Conservation (phyloP, 2,329 filamentous ascomycete species). For the Aureobasidium sp. region DNA sequence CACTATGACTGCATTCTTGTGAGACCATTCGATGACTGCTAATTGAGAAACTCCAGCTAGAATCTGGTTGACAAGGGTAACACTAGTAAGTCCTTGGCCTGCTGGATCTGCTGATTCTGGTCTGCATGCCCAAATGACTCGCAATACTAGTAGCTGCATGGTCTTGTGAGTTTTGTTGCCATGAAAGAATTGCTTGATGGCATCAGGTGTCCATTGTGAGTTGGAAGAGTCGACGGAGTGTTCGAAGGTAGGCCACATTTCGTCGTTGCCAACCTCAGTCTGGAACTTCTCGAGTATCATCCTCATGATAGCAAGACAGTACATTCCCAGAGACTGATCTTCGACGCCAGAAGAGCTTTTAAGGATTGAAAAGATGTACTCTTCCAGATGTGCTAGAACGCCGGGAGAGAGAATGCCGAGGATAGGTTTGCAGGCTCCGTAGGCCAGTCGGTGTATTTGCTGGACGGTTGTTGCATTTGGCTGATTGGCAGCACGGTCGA, state of each 20-base stretch:
- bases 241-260: constrained; percentile 12
- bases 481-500: constrained; percentile 32
- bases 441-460: constrained; percentile 35
- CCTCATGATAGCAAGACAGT: constrained; percentile 42
- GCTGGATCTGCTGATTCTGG: constrained; percentile 23
- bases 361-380: constrained; percentile 36
- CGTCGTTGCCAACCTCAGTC: constrained; percentile 15
- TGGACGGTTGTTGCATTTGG: constrained; percentile 33
- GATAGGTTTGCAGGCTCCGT: constrained; percentile 34
- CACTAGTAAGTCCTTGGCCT: constrained; percentile 28
- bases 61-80: constrained; percentile 33
- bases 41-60: constrained; percentile 32
- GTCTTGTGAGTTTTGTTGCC: constrained; percentile 37
- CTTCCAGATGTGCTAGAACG: constrained; percentile 32
- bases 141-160: constrained; percentile 36
- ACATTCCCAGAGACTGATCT: constrained; percentile 36
- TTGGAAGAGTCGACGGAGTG: constrained; percentile 9
- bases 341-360: constrained; percentile 27
- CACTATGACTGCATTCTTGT: constrained; percentile 32
- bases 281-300: constrained; percentile 25
- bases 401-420: constrained; percentile 33
- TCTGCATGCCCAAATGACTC: constrained; percentile 35
- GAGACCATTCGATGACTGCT: constrained; percentile 34
- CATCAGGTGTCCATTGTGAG: constrained; percentile 32
- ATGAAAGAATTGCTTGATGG: constrained; percentile 37